These are phyloP conservation scores for Chenopodium suecicum DNA, from an alignment of 148 eudicot genomes.

Conservation along the genomic window DNA sequence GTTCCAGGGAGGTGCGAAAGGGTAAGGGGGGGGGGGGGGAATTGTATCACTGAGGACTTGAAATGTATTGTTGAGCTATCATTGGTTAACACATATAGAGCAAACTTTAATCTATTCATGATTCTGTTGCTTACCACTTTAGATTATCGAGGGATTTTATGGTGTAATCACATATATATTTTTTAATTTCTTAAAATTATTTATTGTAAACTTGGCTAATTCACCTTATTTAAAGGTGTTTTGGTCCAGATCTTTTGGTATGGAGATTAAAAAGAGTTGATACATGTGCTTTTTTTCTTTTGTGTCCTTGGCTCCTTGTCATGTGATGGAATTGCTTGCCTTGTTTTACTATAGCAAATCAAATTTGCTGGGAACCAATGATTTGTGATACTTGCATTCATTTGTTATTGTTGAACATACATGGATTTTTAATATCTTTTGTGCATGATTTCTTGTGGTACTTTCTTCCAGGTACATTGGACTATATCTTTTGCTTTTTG, in stretches of 20 bases:
- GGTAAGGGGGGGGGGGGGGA: neutral
- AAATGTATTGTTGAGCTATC: neutral
- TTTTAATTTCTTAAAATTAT: too few relatives aligned
- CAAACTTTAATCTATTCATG: neutral
- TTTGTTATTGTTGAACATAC: neutral
- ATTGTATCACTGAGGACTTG: neutral
- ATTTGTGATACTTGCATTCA: neutral
- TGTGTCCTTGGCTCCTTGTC: neutral
- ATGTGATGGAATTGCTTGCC: neutral
- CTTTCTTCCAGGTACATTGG: constrained; percentile 56
- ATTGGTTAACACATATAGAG: neutral
- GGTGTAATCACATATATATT: neutral
- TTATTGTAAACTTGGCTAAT: neutral
- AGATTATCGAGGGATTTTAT: neutral
- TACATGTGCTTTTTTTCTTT: neutral
- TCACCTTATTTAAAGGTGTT: too few relatives aligned
- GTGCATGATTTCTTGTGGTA: constrained; percentile 1
- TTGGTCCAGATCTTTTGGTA: too few relatives aligned
- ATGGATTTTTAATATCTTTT: neutral
- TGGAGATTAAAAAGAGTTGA: neutral
- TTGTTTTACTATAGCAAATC: neutral
- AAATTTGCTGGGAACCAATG: neutral
- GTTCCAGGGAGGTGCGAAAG: neutral
- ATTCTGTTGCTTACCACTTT: neutral
- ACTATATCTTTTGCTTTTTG: constrained; percentile 57